A percentile compares a stretch with the other conserved stretches of the same genome.
Conservation (phyloP, 2,329 filamentous ascomycete species). For the Colletotrichum sp. region DNA sequence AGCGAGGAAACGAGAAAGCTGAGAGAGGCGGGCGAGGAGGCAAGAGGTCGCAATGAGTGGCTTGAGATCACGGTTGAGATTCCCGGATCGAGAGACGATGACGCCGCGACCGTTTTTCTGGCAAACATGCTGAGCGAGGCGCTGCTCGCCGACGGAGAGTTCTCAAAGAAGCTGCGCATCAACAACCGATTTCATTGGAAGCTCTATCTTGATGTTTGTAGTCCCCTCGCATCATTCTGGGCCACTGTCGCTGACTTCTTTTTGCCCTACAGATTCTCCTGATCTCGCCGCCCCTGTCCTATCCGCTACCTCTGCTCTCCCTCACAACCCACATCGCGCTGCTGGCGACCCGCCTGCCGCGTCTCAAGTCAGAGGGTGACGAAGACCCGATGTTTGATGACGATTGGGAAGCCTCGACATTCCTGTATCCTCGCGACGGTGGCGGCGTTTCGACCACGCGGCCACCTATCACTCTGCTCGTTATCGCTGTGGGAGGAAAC, state of each 20-base stretch:
- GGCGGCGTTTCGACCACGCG: constrained; percentile 42
- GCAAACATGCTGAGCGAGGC: constrained; percentile 89
- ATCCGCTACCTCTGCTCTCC: constrained; percentile 90
- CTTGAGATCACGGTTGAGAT: constrained; percentile 92
- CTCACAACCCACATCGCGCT: constrained; percentile 94
- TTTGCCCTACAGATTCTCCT: constrained; percentile 73
- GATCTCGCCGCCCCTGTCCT: constrained; percentile 90
- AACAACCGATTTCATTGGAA: constrained; percentile 96
- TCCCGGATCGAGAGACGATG: constrained; percentile 88
- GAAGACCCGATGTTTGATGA: constrained; percentile 98
- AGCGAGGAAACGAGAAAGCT: constrained; percentile 41
- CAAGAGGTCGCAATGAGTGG: constrained; percentile 70
- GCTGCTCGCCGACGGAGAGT: constrained; percentile 73
- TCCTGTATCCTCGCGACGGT: constrained; percentile 70
- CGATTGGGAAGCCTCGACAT: constrained; percentile 87
- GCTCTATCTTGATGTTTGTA: constrained; percentile 87
- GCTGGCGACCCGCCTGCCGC: constrained; percentile 82
- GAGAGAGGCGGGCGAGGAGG: constrained; percentile 34
- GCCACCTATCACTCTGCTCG: constrained; percentile 89
- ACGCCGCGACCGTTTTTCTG: constrained; percentile 86
- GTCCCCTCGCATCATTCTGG: not conserved
- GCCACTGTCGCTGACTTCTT: not conserved
- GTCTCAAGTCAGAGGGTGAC: constrained; percentile 85
- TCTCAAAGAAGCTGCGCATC: constrained; percentile 79
- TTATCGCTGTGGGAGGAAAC: constrained; percentile 84